phyloP scores from a whole-genome alignment of 805 yeast genomes.

The Dipodascus geniculatus region DNA sequence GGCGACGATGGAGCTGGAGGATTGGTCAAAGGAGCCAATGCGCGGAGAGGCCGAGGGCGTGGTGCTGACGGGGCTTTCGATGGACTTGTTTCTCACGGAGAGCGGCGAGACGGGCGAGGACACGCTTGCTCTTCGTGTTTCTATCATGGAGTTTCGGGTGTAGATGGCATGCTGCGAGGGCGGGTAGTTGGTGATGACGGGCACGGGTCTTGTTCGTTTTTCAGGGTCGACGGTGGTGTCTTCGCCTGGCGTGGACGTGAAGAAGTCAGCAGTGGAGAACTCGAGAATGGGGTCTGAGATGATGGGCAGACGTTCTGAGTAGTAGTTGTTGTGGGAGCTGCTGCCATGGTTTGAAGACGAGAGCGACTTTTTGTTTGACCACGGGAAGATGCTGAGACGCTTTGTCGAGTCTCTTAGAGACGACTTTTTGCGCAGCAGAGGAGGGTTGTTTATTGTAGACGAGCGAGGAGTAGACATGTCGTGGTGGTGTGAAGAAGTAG shows the following conservation, averaged over 20 bases:
- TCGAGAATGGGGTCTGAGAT: conserved; percentile 17
- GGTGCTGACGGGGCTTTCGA: not conserved
- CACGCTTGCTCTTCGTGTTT: not conserved
- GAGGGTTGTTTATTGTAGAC: not conserved
- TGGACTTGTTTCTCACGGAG: not conserved
- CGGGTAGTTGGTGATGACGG: not conserved
- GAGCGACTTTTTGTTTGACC: not conserved
- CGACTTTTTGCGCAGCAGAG: not conserved
- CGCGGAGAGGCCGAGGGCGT: not conserved
- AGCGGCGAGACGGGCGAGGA: not conserved
- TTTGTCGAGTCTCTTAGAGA: not conserved
- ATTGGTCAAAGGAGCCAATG: not conserved
- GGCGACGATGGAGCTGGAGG: not conserved
- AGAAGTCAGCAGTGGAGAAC: conserved; percentile 15
- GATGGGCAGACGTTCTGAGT: conserved; percentile 6
- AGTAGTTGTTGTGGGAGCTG: not conserved
- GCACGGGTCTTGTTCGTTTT: not conserved
- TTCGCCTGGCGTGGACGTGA: conserved; percentile 1
- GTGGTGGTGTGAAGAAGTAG: no score
- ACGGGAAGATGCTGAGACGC: not conserved
- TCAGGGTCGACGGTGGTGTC: not conserved
- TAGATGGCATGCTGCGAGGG: conserved; percentile 2
- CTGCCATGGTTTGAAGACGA: not conserved
- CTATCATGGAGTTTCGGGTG: not conserved
- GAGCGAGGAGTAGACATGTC: no score